Evolutionary conservation across 2,329 filamentous ascomycete genomes (phyloP).

Genomic region (Apiospora arundinis): DNA sequence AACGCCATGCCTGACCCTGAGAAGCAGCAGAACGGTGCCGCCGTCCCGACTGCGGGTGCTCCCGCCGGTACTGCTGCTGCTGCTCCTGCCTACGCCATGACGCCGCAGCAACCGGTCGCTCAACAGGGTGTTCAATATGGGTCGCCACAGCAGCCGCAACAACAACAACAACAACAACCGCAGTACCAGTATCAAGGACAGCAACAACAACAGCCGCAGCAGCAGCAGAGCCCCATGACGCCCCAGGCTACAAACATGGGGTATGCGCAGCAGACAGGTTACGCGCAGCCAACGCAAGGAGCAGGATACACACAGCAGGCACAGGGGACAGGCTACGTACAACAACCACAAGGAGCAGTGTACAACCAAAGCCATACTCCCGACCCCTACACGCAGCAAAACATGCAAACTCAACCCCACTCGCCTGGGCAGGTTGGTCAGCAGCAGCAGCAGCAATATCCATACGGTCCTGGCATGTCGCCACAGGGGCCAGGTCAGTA

Average conservation of each 20-base stretch:
- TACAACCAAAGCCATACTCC: constrained; percentile 20
- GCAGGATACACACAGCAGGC: constrained; percentile 27
- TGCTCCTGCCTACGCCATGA: constrained; percentile 10
- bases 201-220: constrained; percentile 24
- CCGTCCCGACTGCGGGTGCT: not conserved
- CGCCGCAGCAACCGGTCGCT: constrained; percentile 20
- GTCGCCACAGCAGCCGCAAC: constrained; percentile 21
- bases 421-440: constrained; percentile 27
- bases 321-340: constrained; percentile 8
- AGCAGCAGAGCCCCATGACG: constrained; percentile 20
- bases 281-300: constrained; percentile 26
- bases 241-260: not conserved
- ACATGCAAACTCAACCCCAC: constrained; percentile 30
- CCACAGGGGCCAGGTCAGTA: constrained; percentile 26
- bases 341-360: constrained; percentile 10
- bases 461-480: not conserved
- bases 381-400: constrained; percentile 27
- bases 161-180: constrained; percentile 23
- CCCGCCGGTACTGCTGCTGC: constrained; percentile 11
- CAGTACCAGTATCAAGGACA: constrained; percentile 27
- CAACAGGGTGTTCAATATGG: constrained; percentile 24
- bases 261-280: not conserved
- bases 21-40: constrained; percentile 32
- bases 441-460: constrained; percentile 8
- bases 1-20: constrained; percentile 28